phyloP scores from a whole-genome alignment of 148 eudicot species.

The Cornus controversa region DNA sequence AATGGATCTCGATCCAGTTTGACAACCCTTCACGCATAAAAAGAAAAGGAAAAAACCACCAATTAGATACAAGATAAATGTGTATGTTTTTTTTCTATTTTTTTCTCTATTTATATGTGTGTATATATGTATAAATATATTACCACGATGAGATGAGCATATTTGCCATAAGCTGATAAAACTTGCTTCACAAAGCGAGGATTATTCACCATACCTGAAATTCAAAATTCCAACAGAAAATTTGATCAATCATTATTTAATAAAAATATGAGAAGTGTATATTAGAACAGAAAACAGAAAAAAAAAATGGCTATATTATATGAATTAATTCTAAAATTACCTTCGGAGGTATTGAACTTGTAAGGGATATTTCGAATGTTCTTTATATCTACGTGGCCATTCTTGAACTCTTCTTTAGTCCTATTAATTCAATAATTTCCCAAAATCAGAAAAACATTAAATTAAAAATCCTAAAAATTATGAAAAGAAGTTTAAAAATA shows the following conservation, averaged over 20 bases:
- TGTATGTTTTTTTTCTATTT: no score
- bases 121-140: not conserved
- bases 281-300: not conserved
- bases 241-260: not conserved
- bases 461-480: not conserved
- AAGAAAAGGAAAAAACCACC: not conserved
- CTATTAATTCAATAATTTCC: conserved; percentile 23
- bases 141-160: conserved; percentile 27
- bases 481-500: not conserved
- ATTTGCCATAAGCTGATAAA: conserved; percentile 34
- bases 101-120: no score
- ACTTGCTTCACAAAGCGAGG: conserved; percentile 59
- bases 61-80: not conserved
- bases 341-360: conserved; percentile 55
- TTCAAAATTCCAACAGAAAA: not conserved
- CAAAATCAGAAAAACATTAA: no score
- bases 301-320: no score
- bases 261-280: not conserved
- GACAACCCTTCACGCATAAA: conserved; percentile 57
- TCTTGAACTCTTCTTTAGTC: conserved; percentile 65
- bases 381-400: conserved; percentile 44
- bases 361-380: conserved; percentile 56
- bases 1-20: conserved; percentile 67
- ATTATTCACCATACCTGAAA: conserved; percentile 65
- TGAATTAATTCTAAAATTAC: conserved; percentile 11